These are phyloP conservation scores for Crotalaria pallida DNA, from an alignment of 306 rosid species.

Conservation along the genomic window DNA sequence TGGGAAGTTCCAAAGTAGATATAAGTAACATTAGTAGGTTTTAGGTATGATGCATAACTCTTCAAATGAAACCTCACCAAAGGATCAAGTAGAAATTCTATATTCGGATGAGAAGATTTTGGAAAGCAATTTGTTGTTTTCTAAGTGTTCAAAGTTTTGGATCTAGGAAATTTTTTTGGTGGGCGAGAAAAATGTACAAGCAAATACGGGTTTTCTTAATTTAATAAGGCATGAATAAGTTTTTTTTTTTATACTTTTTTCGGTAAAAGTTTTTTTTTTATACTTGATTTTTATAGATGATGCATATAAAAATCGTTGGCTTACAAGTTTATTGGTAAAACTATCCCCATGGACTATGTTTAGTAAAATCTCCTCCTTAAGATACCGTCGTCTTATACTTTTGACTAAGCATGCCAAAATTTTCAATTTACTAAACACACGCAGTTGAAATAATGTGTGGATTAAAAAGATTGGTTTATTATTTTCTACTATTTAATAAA, in stretches of 20 bases:
- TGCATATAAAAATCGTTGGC: not conserved
- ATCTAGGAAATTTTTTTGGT: not conserved
- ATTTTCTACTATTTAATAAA: not conserved
- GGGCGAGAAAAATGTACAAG: not conserved
- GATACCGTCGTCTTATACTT: not conserved
- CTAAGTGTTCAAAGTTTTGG: not conserved
- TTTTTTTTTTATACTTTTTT: no score
- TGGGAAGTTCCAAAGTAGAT: not conserved
- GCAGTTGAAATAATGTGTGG: not conserved
- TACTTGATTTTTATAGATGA: not conserved
- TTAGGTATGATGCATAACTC: not conserved
- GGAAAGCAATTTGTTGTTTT: not conserved
- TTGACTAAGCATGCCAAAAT: not conserved
- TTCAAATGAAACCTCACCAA: not conserved
- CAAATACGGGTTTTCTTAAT: not conserved
- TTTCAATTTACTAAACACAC: not conserved
- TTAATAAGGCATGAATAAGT: not conserved
- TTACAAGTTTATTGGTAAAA: not conserved
- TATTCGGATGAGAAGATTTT: not conserved
- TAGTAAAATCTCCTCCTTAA: not conserved
- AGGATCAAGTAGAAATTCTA: not conserved
- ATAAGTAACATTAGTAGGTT: not conserved
- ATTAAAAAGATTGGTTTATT: not conserved
- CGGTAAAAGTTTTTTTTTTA: no score
- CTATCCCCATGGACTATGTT: not conserved